phyloP scores from a whole-genome alignment of 257 asterid species.

The Craterostigma plantagineum region DNA sequence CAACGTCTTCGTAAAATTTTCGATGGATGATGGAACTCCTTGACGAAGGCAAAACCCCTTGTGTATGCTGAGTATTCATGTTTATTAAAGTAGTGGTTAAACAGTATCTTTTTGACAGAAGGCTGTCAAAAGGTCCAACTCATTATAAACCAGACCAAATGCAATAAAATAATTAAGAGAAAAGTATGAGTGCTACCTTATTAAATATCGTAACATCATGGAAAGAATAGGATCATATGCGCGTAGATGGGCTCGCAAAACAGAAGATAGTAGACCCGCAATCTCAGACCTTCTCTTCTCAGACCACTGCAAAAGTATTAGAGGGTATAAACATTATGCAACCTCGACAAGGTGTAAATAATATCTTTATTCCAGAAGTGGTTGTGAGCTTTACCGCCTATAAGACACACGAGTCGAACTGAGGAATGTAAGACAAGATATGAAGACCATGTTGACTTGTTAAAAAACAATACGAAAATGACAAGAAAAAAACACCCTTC shows the following conservation, averaged over 20 bases:
- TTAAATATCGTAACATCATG: slow-evolving; percentile 83
- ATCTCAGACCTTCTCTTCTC: slow-evolving; percentile 78
- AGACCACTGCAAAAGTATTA: slow-evolving; percentile 62
- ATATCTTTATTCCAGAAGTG: not conserved
- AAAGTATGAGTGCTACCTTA: slow-evolving; percentile 31
- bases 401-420: too few species aligned
- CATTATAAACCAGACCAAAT: not conserved
- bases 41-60: slow-evolving; percentile 77
- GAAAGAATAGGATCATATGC: slow-evolving; percentile 85
- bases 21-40: slow-evolving; percentile 72
- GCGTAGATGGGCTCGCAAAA: slow-evolving; percentile 62
- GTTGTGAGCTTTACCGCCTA: too few species aligned
- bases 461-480: too few species aligned
- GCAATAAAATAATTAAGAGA: not conserved
- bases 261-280: slow-evolving; percentile 76
- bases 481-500: too few species aligned
- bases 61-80: slow-evolving; percentile 44
- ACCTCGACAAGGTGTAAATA: not conserved
- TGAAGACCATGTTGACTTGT: too few species aligned
- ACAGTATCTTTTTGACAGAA: not conserved
- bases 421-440: too few species aligned
- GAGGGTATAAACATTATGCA: slow-evolving; percentile 1
- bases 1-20: slow-evolving; percentile 86
- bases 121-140: not conserved
- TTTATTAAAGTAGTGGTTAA: too few species aligned